Evolutionary conservation across 2,329 filamentous ascomycete genomes (phyloP).

Genomic region (Xylariaceae sp.): DNA sequence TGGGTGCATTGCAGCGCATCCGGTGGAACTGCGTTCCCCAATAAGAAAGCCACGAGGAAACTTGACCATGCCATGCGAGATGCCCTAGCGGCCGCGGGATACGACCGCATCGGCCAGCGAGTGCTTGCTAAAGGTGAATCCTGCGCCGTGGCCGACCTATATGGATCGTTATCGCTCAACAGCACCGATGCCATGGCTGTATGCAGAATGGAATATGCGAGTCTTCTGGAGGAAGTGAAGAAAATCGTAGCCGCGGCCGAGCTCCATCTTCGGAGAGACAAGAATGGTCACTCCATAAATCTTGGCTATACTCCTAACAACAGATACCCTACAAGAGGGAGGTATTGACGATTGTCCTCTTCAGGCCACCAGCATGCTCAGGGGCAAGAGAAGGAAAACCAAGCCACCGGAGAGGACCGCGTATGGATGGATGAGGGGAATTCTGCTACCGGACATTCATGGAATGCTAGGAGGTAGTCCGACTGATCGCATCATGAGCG

Average conservation of each 20-base stretch:
- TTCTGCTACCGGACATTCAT: neutral
- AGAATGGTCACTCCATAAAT: neutral
- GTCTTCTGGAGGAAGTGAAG: slow-evolving; percentile 21
- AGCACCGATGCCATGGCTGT: slow-evolving; percentile 16
- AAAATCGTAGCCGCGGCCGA: slow-evolving; percentile 17
- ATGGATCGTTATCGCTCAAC: slow-evolving; percentile 24
- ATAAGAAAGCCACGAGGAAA: slow-evolving; percentile 18
- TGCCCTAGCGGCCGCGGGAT: slow-evolving; percentile 27
- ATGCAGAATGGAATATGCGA: slow-evolving; percentile 24
- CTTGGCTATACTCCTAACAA: neutral
- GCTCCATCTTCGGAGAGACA: slow-evolving; percentile 11
- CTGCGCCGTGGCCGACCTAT: slow-evolving; percentile 17
- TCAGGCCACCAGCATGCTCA: neutral
- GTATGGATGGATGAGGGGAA: neutral
- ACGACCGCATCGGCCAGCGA: slow-evolving; percentile 26
- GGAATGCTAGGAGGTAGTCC: neutral
- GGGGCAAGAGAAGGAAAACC: neutral
- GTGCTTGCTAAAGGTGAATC: slow-evolving; percentile 8
- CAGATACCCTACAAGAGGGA: no score
- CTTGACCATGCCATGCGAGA: slow-evolving; percentile 26
- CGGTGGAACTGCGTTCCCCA: slow-evolving; percentile 19
- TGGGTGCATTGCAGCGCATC: slow-evolving; percentile 20
- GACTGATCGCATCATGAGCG: neutral
- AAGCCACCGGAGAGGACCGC: neutral
- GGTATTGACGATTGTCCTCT: neutral